These are phyloP conservation scores for Leccinum barrowsii DNA, from an alignment of 768 basidiomycete species.

Conservation along the genomic window DNA sequence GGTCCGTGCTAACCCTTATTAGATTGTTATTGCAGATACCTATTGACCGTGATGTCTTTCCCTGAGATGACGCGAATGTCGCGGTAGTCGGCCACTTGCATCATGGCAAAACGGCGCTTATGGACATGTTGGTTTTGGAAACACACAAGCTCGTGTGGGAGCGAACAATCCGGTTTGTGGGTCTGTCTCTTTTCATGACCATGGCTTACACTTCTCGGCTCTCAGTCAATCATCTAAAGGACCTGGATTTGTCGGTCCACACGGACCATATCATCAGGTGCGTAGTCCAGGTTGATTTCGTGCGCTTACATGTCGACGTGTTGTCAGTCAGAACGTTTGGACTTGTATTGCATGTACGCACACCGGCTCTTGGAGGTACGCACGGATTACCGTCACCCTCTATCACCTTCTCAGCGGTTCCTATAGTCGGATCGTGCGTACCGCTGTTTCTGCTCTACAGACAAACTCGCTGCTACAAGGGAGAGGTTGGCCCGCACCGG, in stretches of 20 bases:
- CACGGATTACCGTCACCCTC: neutral
- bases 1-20: too few species aligned
- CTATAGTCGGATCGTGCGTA: conserved; percentile 83
- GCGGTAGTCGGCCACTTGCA: too few species aligned
- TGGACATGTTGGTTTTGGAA: too few species aligned
- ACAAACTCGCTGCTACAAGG: conserved; percentile 64
- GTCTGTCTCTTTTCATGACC: too few species aligned
- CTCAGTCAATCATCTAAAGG: conserved; percentile 41
- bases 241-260: conserved; percentile 69
- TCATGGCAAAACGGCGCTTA: too few species aligned
- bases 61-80: too few species aligned
- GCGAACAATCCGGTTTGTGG: too few species aligned
- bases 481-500: conserved; percentile 68
- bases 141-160: too few species aligned
- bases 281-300: neutral
- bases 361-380: conserved; percentile 73
- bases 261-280: conserved; percentile 88
- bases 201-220: too few species aligned
- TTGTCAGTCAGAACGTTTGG: conserved; percentile 78
- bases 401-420: neutral
- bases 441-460: conserved; percentile 87
- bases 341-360: conserved; percentile 76
- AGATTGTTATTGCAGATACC: too few species aligned
- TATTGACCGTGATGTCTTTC: too few species aligned
- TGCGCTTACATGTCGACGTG: neutral